Evolutionary conservation across 2,329 filamentous ascomycete species (phyloP).

Genomic region (Periconia macrospinosa): DNA sequence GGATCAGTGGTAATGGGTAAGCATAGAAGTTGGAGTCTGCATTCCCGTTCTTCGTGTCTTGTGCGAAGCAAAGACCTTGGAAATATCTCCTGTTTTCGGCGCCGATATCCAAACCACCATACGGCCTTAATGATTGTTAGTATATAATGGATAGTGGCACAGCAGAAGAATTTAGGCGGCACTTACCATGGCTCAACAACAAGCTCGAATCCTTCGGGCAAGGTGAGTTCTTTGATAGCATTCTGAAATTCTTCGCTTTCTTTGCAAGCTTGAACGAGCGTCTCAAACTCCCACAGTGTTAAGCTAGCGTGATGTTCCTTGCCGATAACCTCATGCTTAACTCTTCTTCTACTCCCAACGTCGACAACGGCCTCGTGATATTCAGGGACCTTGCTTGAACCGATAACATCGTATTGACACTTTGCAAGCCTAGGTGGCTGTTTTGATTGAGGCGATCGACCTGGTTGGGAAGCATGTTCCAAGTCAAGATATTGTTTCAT

Average conservation of each 20-base stretch:
- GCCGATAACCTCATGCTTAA: slow-evolving; percentile 51
- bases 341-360: slow-evolving; percentile 44
- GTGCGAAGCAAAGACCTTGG: slow-evolving; percentile 58
- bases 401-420: slow-evolving; percentile 60
- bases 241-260: slow-evolving; percentile 56
- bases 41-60: slow-evolving; percentile 50
- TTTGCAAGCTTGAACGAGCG: slow-evolving; percentile 49
- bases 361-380: slow-evolving; percentile 60
- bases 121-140: slow-evolving; percentile 42
- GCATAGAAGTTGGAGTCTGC: slow-evolving; percentile 45
- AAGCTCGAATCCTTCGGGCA: slow-evolving; percentile 60
- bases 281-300: slow-evolving; percentile 46
- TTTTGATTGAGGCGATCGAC: slow-evolving; percentile 43
- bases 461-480: slow-evolving; percentile 47
- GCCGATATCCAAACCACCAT: slow-evolving; percentile 54
- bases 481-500: slow-evolving; percentile 52
- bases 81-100: slow-evolving; percentile 56
- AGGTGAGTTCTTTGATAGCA: slow-evolving; percentile 53
- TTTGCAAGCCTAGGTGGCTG: slow-evolving; percentile 55
- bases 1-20: slow-evolving; percentile 42
- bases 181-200: slow-evolving; percentile 55
- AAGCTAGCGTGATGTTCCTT: slow-evolving; percentile 53
- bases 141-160: not conserved
- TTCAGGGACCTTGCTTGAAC: slow-evolving; percentile 53
- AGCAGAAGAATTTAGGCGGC: not conserved